Percentiles rank a stretch among this genome's conserved stretches.
Evolutionary conservation across 2,329 filamentous ascomycete genomes (phyloP).

Genomic region (Phoma sp.): DNA sequence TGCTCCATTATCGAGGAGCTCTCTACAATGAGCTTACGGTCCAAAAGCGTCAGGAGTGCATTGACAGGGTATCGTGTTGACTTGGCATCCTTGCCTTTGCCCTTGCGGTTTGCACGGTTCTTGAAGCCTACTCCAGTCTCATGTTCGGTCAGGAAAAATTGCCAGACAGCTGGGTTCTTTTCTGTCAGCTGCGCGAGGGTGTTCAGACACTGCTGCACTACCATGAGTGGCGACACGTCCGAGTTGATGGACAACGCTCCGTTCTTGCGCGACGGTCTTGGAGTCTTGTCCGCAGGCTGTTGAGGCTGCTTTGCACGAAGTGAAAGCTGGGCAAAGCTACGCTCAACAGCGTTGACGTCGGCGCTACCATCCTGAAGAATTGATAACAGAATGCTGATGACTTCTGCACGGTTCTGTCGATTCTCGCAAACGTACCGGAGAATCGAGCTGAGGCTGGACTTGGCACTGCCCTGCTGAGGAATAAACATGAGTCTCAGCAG

Average conservation of each 20-base stretch:
- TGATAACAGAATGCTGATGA: conserved; percentile 88
- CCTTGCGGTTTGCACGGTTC: conserved; percentile 77
- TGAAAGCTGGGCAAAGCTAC: conserved; percentile 92
- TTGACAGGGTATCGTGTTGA: conserved; percentile 91
- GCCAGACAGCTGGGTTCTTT: conserved; percentile 85
- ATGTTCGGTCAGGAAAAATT: conserved; percentile 93
- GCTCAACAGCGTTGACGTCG: conserved; percentile 91
- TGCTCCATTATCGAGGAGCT: conserved; percentile 97
- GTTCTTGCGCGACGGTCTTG: conserved; percentile 78
- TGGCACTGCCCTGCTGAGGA: conserved; percentile 85
- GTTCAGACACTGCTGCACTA: conserved; percentile 93
- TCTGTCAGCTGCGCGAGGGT: conserved; percentile 83
- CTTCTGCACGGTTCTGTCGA: conserved; percentile 91
- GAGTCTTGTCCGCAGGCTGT: conserved; percentile 73
- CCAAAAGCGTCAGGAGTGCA: conserved; percentile 82
- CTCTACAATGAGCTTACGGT: conserved; percentile 95
- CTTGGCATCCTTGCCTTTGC: conserved; percentile 84
- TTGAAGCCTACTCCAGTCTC: conserved; percentile 81
- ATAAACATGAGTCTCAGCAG: conserved; percentile 98
- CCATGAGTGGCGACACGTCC: conserved; percentile 90
- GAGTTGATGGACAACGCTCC: conserved; percentile 71
- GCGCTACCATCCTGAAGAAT: conserved; percentile 95
- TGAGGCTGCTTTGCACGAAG: conserved; percentile 82
- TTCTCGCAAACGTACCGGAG: conserved; percentile 94
- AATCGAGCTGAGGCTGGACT: conserved; percentile 82